Conservation (phyloP, 805 yeast genomes). For the Wickerhamomyces sydowiorum region DNA sequence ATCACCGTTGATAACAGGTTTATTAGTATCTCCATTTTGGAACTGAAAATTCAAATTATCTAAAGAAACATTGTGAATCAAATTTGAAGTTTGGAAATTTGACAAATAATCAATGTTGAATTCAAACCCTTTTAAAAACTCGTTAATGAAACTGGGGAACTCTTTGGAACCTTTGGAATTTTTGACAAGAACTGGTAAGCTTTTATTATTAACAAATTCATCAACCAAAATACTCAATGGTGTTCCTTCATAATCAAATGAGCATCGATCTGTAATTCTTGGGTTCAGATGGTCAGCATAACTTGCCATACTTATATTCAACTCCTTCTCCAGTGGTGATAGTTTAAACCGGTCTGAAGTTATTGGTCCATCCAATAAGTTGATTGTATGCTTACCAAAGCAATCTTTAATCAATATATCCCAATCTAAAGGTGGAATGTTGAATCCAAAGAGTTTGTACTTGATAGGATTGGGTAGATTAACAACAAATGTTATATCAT, state of each 20-base stretch:
- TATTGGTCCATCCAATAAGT: constrained; percentile 19
- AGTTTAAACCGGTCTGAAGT: constrained; percentile 8
- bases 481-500: constrained; percentile 18
- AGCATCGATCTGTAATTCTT: constrained; percentile 4
- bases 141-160: constrained; percentile 17
- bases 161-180: constrained; percentile 17
- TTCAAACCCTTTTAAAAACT: constrained; percentile 10
- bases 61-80: constrained; percentile 32
- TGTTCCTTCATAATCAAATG: constrained; percentile 2
- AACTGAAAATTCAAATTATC: constrained; percentile 31
- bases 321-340: constrained; percentile 8
- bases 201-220: constrained; percentile 11
- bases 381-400: constrained; percentile 21
- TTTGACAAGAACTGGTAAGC: constrained; percentile 13
- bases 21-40: constrained; percentile 24
- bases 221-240: constrained; percentile 13
- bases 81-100: constrained; percentile 7
- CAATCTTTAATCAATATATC: constrained; percentile 32
- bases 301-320: constrained; percentile 10
- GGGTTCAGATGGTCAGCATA: constrained; percentile 4
- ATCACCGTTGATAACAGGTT: constrained; percentile 34
- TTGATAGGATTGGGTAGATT: constrained; percentile 19
- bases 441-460: constrained; percentile 13
- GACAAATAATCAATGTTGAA: constrained; percentile 12
- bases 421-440: constrained; percentile 33